A percentile compares a stretch with the other conserved stretches of the same genome.
Conservation (phyloP, 2,329 filamentous ascomycete genomes). For the Colletotrichum sp. region DNA sequence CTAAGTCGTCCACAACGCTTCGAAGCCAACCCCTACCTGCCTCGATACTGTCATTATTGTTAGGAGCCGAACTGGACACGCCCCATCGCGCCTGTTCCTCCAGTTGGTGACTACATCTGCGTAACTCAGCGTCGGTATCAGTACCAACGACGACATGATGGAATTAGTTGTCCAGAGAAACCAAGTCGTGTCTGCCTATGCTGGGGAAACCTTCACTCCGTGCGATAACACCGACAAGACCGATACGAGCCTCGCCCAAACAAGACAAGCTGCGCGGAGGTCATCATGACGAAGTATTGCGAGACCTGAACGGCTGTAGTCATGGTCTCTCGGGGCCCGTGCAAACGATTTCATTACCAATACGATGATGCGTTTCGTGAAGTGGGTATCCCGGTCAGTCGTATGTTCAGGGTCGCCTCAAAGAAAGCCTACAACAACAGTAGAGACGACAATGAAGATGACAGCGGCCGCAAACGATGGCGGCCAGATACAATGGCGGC, state of each 20-base stretch:
- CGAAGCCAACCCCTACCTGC: neutral
- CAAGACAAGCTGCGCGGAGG: neutral
- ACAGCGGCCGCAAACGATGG: neutral
- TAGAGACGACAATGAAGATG: neutral
- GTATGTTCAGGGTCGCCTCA: neutral
- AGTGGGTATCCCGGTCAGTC: neutral
- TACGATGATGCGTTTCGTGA: neutral
- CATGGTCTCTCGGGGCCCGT: neutral
- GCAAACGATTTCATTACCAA: neutral
- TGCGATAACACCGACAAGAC: neutral
- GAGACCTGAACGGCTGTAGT: neutral
- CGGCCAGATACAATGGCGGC: neutral
- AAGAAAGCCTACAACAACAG: neutral
- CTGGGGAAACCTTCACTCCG: neutral
- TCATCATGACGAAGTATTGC: accelerated
- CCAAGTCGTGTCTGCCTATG: accelerated
- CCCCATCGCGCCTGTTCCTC: too few relatives aligned
- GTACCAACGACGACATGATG: neutral
- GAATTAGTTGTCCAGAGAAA: accelerated
- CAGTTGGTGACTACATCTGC: accelerated
- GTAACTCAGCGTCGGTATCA: neutral
- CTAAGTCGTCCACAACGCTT: neutral
- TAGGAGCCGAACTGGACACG: accelerated
- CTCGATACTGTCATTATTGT: neutral
- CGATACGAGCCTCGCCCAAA: neutral